Evolutionary conservation across 2,329 filamentous ascomycete species (phyloP), one percentile per base, ranked within the genome.

Genomic region (Fusarium buxicola): DNA sequence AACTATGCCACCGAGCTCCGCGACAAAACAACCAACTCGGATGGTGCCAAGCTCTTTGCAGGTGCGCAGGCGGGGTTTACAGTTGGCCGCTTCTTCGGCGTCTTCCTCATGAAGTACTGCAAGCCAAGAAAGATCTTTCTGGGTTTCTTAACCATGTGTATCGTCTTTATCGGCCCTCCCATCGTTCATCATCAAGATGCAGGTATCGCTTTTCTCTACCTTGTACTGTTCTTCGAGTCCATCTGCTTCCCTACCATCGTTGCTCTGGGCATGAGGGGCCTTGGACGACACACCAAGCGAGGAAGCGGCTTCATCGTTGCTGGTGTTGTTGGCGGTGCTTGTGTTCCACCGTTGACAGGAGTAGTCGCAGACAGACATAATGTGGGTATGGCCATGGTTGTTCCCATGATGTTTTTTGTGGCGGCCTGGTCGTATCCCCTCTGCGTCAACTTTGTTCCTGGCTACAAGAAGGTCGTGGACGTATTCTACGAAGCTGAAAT

Each of bases 231-330:
- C 80, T 94, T 94, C 75, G 91, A 92, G 76, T 89, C 86, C 5
- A 90, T 92, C 71, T 90, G 89, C 74, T 94, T 94, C 80, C 91
- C 91, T 0, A 93, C 90, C 15, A 92, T 94, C 69, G 87, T 94
- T 27, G 90, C 90, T 5, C 81, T 94, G 3, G 89, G 89, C 8
- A 92, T 92, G 80, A 84, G 89, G 18, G 90, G 90, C 3, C 81
- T 93, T 1, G 91, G 92, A 7, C 84, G 87, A 15, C 89, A 94
- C 77, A 91, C 89, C 31, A 93, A 94, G 80, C 84, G 90, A 58
- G 91, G 91, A 2, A 88, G 87, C 3, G 90, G 90, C 5, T 90
- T 86, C 73, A 87, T 78, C 55, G 84, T 92, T 2, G 89, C 81
- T 5, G 90, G 89, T 64, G 89, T 94, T 1, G 81, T 84, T 13